Evolutionary conservation across 352 stramenopile genomes (phyloP).

Genomic region (Phytophthora syringae): DNA sequence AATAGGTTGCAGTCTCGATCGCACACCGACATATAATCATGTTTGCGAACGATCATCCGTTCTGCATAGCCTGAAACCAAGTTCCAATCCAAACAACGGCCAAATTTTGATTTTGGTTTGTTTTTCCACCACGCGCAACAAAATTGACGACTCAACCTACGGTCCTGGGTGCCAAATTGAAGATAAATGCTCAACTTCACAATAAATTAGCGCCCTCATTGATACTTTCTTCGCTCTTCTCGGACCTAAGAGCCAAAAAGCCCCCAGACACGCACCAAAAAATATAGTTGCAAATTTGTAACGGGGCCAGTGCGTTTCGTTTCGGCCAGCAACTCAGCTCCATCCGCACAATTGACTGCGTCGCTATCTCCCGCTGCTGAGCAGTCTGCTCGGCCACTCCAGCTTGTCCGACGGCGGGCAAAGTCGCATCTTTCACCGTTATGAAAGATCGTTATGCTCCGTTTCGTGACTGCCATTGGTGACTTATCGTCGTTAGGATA

Average conservation of each 20-base stretch:
- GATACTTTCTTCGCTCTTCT: neutral
- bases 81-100: no score
- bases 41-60: neutral
- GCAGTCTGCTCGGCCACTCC: conserved; percentile 1
- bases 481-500: neutral
- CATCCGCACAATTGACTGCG: conserved; percentile 18
- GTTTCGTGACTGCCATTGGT: neutral
- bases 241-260: neutral
- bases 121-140: neutral
- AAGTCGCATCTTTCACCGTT: neutral
- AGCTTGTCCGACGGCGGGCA: conserved; percentile 14
- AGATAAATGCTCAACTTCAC: no score
- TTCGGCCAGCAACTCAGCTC: neutral
- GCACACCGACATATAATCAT: neutral
- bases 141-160: neutral
- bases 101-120: neutral
- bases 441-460: neutral
- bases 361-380: no score
- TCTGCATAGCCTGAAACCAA: neutral
- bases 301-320: conserved; percentile 8
- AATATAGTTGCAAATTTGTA: neutral
- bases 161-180: no score
- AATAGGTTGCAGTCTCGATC: conserved; percentile 4
- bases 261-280: neutral
- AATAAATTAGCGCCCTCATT: no score